Evolutionary conservation across 768 basidiomycete species (phyloP), one percentile per base, ranked within the genome.

Genomic region (Infundibulicybe gibba): DNA sequence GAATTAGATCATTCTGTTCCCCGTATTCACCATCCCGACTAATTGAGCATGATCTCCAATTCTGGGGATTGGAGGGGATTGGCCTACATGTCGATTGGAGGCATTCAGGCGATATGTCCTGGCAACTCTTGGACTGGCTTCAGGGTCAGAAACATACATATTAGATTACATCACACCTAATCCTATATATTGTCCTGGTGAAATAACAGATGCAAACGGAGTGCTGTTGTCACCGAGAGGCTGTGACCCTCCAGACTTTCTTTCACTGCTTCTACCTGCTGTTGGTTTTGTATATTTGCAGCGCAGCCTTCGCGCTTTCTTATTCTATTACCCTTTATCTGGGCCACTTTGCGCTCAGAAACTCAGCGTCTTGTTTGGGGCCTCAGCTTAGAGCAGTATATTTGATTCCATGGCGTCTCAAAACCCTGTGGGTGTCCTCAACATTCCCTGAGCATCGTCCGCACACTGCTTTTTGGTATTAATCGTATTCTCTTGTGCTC

Each of bases 361-460:
- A 50, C 51, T 54, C 50, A 54, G 59, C 45, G 49, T 50, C 47
- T 47, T 45, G 34, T 40, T 35, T 43, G 25, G 44, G 35, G 44
- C 48, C 46, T 25, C 25, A 25, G 25, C 25, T 19, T 38, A 38
- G 35, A 10, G 35, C 35, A 38, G 10, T 38, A n/a, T 32, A 34
- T 54, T 71, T 74, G 20, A 39, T 43, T 20, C 44, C 51, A 71
- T 72, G 71, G 57, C 68, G 53, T 79, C 81, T 51, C 79, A 80
- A 68, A 79, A 76, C 56, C 75, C 83, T 49, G 83, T 84, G 61
- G 53, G 83, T 75, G 39, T 35, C 51, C 32, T 41, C 25, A 19
- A 48, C 47, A 46, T 38, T 37, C 32, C 35, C 32, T 43, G 33
- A 32, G 37, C n/a, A 48, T 43, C 43, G 35, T 32, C 43, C n/a